Percentiles rank a stretch among this genome's conserved stretches.
Conservation (phyloP, 805 yeast genomes). For the Clavispora phyllophila region DNA sequence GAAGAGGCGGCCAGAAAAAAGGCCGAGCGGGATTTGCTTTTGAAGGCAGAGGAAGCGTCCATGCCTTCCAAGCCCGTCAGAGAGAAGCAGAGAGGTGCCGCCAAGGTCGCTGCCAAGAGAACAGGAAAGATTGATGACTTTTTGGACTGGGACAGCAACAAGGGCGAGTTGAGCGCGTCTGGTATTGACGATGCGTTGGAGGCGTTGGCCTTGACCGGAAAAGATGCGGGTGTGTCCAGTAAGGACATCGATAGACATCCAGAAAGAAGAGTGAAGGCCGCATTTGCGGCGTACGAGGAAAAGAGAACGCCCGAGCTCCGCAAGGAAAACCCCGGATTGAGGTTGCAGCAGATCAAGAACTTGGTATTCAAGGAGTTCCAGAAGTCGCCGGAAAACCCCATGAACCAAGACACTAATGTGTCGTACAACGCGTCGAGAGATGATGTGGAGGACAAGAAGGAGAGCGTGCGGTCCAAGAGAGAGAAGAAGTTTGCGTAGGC, state of each 20-base stretch:
- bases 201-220: constrained; percentile 63
- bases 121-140: constrained; percentile 66
- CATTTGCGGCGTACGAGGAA: constrained; percentile 66
- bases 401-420: constrained; percentile 69
- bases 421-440: constrained; percentile 55
- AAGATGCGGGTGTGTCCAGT: constrained; percentile 49
- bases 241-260: constrained; percentile 82
- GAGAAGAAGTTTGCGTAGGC: constrained; percentile 31
- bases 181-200: constrained; percentile 78
- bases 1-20: constrained; percentile 75
- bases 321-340: constrained; percentile 73
- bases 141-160: constrained; percentile 46
- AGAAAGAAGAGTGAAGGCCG: constrained; percentile 83
- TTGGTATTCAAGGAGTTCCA: constrained; percentile 74
- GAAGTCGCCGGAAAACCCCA: constrained; percentile 76
- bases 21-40: constrained; percentile 71
- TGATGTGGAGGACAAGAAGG: constrained; percentile 44
- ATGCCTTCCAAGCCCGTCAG: constrained; percentile 53
- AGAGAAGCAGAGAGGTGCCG: constrained; percentile 60
- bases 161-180: constrained; percentile 56
- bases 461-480: constrained; percentile 44
- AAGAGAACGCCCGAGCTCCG: constrained; percentile 65
- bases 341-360: constrained; percentile 74
- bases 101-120: constrained; percentile 56
- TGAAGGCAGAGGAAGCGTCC: constrained; percentile 60